These are phyloP conservation scores for Penicillium sp. DNA, from an alignment of 2,329 filamentous ascomycete genomes.

Conservation along the genomic window DNA sequence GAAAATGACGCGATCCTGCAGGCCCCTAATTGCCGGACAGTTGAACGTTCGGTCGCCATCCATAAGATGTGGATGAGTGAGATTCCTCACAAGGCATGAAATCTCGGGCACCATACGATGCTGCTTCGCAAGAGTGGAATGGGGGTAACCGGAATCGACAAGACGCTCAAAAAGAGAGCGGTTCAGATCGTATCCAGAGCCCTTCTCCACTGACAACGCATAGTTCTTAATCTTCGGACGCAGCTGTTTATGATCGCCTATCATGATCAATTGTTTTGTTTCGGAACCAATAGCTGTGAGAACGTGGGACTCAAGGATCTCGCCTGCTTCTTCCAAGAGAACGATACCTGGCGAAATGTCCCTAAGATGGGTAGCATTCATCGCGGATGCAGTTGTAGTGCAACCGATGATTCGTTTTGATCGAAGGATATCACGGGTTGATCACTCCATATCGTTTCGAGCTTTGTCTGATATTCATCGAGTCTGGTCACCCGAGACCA, in stretches of 20 bases:
- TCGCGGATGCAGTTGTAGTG: slow-evolving; percentile 74
- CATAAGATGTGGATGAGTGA: slow-evolving; percentile 67
- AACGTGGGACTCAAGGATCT: slow-evolving; percentile 72
- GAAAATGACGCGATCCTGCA: slow-evolving; percentile 67
- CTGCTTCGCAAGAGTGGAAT: slow-evolving; percentile 63
- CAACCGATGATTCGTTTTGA: slow-evolving; percentile 68
- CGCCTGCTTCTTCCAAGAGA: slow-evolving; percentile 74
- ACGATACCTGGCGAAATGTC: slow-evolving; percentile 63
- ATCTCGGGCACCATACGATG: slow-evolving; percentile 74
- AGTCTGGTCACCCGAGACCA: slow-evolving; percentile 53
- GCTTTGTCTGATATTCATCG: slow-evolving; percentile 20
- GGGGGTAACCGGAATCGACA: slow-evolving; percentile 59
- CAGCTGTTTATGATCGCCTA: slow-evolving; percentile 76
- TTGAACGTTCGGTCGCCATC: slow-evolving; percentile 58
- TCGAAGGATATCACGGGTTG: slow-evolving; percentile 46
- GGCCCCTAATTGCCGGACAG: slow-evolving; percentile 58
- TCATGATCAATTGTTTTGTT: slow-evolving; percentile 69
- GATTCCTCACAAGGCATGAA: slow-evolving; percentile 59
- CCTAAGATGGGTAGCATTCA: slow-evolving; percentile 60
- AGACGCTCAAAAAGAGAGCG: slow-evolving; percentile 72
- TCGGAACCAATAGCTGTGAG: slow-evolving; percentile 62
- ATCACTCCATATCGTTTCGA: slow-evolving; percentile 21
- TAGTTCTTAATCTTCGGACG: slow-evolving; percentile 70
- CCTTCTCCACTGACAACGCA: slow-evolving; percentile 64
- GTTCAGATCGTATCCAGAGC: slow-evolving; percentile 70